These are phyloP conservation scores for Macrotyloma uniflorum DNA, from an alignment of 306 rosid species.

Conservation along the genomic window DNA sequence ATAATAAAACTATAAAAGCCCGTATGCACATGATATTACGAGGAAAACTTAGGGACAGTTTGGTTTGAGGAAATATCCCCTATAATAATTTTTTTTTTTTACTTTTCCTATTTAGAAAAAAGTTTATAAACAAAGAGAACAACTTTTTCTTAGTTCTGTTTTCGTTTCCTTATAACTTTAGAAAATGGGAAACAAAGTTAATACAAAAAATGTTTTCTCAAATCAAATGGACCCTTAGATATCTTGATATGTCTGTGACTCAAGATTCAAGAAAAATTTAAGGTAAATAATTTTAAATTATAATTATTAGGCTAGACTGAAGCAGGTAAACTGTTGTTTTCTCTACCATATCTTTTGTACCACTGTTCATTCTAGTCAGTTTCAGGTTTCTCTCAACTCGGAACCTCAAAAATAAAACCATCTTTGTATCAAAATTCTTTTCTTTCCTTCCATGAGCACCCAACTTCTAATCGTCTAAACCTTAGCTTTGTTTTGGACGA, in stretches of 20 bases:
- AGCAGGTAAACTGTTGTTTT: slow-evolving; percentile 5
- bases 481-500: not conserved
- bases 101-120: not conserved
- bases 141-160: not conserved
- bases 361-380: not conserved
- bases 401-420: not conserved
- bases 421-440: not conserved
- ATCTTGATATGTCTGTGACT: not conserved
- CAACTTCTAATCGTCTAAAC: not conserved
- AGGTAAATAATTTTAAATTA: not conserved
- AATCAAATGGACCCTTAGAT: not conserved
- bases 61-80: not conserved
- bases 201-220: not conserved
- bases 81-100: too few species aligned
- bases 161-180: not conserved
- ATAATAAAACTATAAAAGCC: not conserved
- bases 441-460: not conserved
- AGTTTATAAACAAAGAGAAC: not conserved
- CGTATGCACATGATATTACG: not conserved
- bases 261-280: not conserved
- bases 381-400: not conserved
- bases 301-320: not conserved
- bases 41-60: not conserved
- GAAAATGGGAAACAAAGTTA: not conserved
- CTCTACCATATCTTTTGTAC: not conserved